Evolutionary conservation across 73 alveolate genomes (phyloP).

Genomic region (Tetrahymena elliotti): DNA sequence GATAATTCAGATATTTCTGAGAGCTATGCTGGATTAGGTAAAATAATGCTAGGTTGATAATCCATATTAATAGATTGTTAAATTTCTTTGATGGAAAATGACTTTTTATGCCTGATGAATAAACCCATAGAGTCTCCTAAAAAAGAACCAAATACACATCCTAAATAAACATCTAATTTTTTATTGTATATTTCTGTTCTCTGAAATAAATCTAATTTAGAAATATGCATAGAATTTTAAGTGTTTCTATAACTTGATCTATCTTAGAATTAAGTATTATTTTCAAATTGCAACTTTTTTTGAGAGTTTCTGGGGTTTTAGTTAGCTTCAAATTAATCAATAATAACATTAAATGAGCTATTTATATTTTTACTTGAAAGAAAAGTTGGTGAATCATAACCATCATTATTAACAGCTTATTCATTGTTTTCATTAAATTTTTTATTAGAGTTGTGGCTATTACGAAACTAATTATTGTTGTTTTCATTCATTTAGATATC

Average conservation of each 20-base stretch:
- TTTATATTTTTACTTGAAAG: neutral
- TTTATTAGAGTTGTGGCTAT: neutral
- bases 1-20: neutral
- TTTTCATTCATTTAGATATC: neutral
- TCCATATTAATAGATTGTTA: neutral
- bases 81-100: neutral
- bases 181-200: neutral
- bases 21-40: neutral
- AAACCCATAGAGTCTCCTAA: neutral
- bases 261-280: neutral
- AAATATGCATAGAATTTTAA: neutral
- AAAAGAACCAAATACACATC: neutral
- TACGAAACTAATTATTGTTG: neutral
- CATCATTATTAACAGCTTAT: neutral
- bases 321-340: neutral
- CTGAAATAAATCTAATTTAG: neutral
- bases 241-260: neutral
- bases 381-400: neutral
- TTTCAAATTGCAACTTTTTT: neutral
- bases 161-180: neutral
- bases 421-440: neutral
- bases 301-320: neutral
- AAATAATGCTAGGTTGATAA: neutral
- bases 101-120: neutral
- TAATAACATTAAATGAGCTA: neutral